These are phyloP conservation scores for Colletotrichum sp. DNA, from an alignment of 2,329 filamentous ascomycete genomes.

Conservation along the genomic window DNA sequence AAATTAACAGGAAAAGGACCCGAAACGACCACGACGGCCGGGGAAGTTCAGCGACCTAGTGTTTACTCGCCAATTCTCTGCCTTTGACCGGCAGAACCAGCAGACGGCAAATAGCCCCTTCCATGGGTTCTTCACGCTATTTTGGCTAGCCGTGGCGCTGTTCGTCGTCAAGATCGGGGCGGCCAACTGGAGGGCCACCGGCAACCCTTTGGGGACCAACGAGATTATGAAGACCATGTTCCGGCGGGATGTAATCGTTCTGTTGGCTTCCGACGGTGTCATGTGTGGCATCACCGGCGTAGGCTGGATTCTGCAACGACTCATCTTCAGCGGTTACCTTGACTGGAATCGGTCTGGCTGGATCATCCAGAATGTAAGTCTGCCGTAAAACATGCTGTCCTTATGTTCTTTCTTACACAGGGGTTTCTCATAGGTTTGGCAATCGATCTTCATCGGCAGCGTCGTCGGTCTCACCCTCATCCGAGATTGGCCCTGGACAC, in stretches of 20 bases:
- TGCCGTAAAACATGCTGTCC: neutral
- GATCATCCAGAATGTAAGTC: constrained; percentile 71
- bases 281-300: constrained; percentile 72
- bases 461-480: constrained; percentile 71
- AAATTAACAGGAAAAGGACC: constrained; percentile 7
- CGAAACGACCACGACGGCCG: neutral
- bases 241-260: constrained; percentile 54
- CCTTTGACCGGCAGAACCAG: constrained; percentile 76
- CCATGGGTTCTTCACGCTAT: constrained; percentile 80
- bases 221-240: constrained; percentile 77
- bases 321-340: constrained; percentile 63
- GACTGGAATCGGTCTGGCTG: constrained; percentile 74
- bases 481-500: constrained; percentile 83
- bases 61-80: constrained; percentile 75
- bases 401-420: neutral
- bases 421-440: constrained; percentile 60
- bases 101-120: constrained; percentile 71
- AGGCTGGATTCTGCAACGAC: constrained; percentile 68
- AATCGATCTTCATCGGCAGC: constrained; percentile 65
- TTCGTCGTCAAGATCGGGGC: constrained; percentile 71
- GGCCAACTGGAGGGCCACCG: constrained; percentile 72
- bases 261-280: constrained; percentile 68
- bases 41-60: constrained; percentile 56
- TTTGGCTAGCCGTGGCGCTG: constrained; percentile 74
- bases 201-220: constrained; percentile 71